Evolutionary conservation across 2,329 filamentous ascomycete genomes (phyloP), one percentile per base, ranked within the genome.

Genomic region (Aspergillus quadricinctus): DNA sequence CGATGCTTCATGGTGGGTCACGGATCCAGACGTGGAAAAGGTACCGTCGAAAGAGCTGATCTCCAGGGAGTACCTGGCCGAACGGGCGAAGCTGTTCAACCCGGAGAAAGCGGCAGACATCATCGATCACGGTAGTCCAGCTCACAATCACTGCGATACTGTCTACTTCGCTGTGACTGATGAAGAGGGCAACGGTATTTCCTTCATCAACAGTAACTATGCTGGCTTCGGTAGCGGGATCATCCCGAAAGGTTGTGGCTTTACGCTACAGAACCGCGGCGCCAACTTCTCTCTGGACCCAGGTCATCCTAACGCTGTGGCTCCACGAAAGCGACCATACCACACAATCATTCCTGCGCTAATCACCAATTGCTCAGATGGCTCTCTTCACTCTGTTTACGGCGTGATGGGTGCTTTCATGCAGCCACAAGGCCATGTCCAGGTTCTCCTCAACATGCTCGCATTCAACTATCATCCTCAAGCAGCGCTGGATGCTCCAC

Each of bases 381-480:
- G 84, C 27, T 87, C 83, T 50, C 76, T 97, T 55, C 90, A 96
- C 72, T 88, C 85, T 3, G 89, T 96, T 0, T 97, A 93, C 67
- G 94, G 94, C 53, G 93, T 97, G 58, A 97, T 97, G 94, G 94
- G 94, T 52, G 93, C 92, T 2, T 97, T 95, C 75, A 97, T 97
- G 89, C 94, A 99, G 76, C 94, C 94, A 0, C 94, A 97, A 74
- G 94, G 93, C 23, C 94, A 97, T 58, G 87, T 97, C 0, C 94
- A 97, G 74, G 92, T 96, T 0, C 77, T 99, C 9, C 80, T 97
- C 1, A 96, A 95, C 63, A 92, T 96, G 83, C 75, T 96, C 0
- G 84, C 92, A 0, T 96, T 92, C 65, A 85, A 86, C 1, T 80
- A 91, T 53, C 88, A 87, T 60, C 92, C 92, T 0, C 94, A 99